A percentile compares a stretch with the other conserved stretches of the same genome.
Evolutionary conservation across 2,329 filamentous ascomycete genomes (phyloP).

Genomic region (Lachnellula hyalina): DNA sequence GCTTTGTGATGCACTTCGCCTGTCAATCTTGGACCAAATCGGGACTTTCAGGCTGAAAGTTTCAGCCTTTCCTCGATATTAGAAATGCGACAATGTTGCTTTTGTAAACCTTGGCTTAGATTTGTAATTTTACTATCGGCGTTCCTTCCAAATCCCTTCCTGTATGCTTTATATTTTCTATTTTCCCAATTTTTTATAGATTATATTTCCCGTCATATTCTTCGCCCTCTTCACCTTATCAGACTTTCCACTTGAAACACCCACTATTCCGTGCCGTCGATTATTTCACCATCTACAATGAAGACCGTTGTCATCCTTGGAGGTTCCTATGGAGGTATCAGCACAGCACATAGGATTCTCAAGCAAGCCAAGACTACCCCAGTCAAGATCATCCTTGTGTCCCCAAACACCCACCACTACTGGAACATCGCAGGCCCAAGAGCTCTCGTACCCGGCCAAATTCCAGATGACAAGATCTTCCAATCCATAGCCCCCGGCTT

Average conservation of each 20-base stretch:
- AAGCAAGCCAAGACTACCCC: conserved; percentile 25
- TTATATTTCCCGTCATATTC: too few species aligned
- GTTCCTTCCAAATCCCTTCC: neutral
- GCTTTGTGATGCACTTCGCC: too few species aligned
- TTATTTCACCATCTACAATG: conserved; percentile 13
- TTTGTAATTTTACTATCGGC: conserved; percentile 1
- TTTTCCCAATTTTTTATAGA: too few species aligned
- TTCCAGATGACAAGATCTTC: conserved; percentile 40
- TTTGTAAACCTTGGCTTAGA: neutral
- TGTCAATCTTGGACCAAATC: too few species aligned
- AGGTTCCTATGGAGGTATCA: conserved; percentile 29
- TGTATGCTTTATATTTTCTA: conserved; percentile 11
- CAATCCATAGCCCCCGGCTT: conserved; percentile 40
- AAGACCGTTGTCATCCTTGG: conserved; percentile 32
- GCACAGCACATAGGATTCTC: conserved; percentile 29
- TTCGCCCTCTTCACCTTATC: neutral
- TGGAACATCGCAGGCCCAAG: conserved; percentile 46
- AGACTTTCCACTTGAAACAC: conserved; percentile 2
- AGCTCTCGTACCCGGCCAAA: conserved; percentile 39
- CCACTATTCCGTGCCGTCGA: neutral
- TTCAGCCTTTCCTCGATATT: too few species aligned
- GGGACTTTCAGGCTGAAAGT: too few species aligned
- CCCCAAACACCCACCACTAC: conserved; percentile 45
- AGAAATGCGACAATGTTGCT: too few species aligned
- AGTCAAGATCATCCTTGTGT: conserved; percentile 51